These are phyloP conservation scores for Pseudocercospora cruenta DNA, from an alignment of 2,329 filamentous ascomycete species.

Conservation along the genomic window DNA sequence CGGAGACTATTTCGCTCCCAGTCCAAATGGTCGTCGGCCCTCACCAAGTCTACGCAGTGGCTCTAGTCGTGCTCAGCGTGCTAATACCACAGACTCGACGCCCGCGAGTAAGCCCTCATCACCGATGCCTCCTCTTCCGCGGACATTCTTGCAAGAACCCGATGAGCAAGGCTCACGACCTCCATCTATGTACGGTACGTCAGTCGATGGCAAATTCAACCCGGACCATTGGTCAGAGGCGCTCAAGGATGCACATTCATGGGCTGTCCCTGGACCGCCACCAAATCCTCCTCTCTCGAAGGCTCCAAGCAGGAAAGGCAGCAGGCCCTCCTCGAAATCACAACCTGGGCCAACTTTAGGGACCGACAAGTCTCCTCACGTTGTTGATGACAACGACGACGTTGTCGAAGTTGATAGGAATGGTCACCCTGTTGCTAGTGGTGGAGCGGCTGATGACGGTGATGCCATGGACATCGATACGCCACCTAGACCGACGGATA, in stretches of 20 bases:
- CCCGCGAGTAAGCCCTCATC: conserved; percentile 18
- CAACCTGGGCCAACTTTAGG: conserved; percentile 16
- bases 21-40: conserved; percentile 17
- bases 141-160: not conserved
- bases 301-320: conserved; percentile 33
- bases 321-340: conserved; percentile 25
- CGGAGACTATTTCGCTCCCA: conserved; percentile 45
- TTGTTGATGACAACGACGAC: conserved; percentile 37
- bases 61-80: conserved; percentile 16
- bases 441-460: conserved; percentile 17
- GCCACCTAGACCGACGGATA: conserved; percentile 29
- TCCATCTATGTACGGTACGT: conserved; percentile 9
- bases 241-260: conserved; percentile 47
- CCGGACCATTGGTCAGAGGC: conserved; percentile 48
- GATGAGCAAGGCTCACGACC: conserved; percentile 8
- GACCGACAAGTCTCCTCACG: conserved; percentile 32
- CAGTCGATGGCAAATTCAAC: conserved; percentile 41
- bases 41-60: conserved; percentile 24
- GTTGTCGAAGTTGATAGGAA: conserved; percentile 24
- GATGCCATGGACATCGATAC: conserved; percentile 55
- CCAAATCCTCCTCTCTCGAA: conserved; percentile 37
- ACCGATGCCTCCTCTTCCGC: conserved; percentile 15
- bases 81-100: conserved; percentile 23
- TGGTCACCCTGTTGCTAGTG: conserved; percentile 2
- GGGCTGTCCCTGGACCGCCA: conserved; percentile 37